Percentiles rank a stretch among this genome's conserved stretches.
These are phyloP conservation scores for Dioscorea alata DNA, from an alignment of 106 monocot species.

Conservation along the genomic window DNA sequence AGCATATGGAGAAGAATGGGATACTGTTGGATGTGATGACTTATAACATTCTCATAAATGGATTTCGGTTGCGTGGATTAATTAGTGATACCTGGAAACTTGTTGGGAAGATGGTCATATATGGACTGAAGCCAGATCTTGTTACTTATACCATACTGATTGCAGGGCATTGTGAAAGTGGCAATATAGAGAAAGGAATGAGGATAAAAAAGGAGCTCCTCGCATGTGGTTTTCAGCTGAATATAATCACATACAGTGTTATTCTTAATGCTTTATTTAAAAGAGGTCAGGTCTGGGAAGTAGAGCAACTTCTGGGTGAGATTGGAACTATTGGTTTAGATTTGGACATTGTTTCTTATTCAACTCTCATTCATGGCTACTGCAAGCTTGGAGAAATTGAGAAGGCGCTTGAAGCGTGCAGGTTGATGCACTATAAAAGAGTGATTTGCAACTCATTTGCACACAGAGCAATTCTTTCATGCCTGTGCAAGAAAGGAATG, in stretches of 20 bases:
- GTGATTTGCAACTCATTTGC: slow-evolving; percentile 38
- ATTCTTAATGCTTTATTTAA: slow-evolving; percentile 52
- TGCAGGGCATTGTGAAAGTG: slow-evolving; percentile 37
- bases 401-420: slow-evolving; percentile 45
- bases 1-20: slow-evolving; percentile 46
- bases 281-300: slow-evolving; percentile 32
- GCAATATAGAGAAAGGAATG: slow-evolving; percentile 48
- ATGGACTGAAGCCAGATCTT: slow-evolving; percentile 54
- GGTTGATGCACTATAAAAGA: slow-evolving; percentile 33
- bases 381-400: slow-evolving; percentile 55
- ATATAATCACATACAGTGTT: slow-evolving; percentile 64
- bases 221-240: slow-evolving; percentile 36
- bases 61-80: slow-evolving; percentile 40
- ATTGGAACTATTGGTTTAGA: slow-evolving; percentile 47
- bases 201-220: slow-evolving; percentile 41
- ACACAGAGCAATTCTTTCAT: slow-evolving; percentile 46
- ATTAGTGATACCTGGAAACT: slow-evolving; percentile 31
- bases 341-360: slow-evolving; percentile 70
- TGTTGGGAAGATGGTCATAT: slow-evolving; percentile 27
- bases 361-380: slow-evolving; percentile 62
- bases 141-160: slow-evolving; percentile 72
- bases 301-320: slow-evolving; percentile 47
- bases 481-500: slow-evolving; percentile 47
- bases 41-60: slow-evolving; percentile 63
- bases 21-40: slow-evolving; percentile 47